phyloP scores from a whole-genome alignment of 83 land plant species.

The Diphasiastrum complanatum region DNA sequence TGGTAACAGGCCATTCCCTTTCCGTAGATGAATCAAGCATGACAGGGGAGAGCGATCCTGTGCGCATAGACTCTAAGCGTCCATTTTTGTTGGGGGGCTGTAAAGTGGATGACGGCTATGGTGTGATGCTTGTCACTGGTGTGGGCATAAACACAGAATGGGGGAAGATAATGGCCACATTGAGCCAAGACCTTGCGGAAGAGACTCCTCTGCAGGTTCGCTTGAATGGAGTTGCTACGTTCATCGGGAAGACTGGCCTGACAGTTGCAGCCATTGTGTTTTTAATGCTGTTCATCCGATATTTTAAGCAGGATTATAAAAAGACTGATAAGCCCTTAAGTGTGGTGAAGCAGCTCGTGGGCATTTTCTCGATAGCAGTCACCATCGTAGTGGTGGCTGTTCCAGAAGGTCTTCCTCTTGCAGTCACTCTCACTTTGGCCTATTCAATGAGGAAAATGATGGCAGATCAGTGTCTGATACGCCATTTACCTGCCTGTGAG shows the following conservation, averaged over 20 bases:
- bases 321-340: no score
- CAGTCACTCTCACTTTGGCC: no score
- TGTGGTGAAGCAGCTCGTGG: no score
- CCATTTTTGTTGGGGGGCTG: no score
- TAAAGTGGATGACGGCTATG: no score
- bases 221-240: conserved; percentile 29
- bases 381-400: conserved; percentile 14
- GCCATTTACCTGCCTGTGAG: no score
- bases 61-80: no score
- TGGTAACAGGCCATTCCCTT: no score
- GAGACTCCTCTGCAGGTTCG: conserved; percentile 44
- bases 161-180: conserved; percentile 44
- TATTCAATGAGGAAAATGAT: conserved; percentile 15
- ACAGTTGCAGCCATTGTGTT: conserved; percentile 34
- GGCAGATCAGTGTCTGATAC: conserved; percentile 13
- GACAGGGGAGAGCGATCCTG: no score
- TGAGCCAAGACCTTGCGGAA: conserved; percentile 21
- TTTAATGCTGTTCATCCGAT: conserved; percentile 33
- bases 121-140: conserved; percentile 41
- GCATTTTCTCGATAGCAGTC: not conserved
- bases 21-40: no score
- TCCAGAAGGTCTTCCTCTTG: conserved; percentile 15
- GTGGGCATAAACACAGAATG: conserved; percentile 44
- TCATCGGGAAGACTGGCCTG: conserved; percentile 34
- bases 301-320: no score